Percentiles rank a stretch among this genome's conserved stretches.
phyloP scores from a whole-genome alignment of 2,329 filamentous ascomycete genomes.

The Talaromyces sp. region DNA sequence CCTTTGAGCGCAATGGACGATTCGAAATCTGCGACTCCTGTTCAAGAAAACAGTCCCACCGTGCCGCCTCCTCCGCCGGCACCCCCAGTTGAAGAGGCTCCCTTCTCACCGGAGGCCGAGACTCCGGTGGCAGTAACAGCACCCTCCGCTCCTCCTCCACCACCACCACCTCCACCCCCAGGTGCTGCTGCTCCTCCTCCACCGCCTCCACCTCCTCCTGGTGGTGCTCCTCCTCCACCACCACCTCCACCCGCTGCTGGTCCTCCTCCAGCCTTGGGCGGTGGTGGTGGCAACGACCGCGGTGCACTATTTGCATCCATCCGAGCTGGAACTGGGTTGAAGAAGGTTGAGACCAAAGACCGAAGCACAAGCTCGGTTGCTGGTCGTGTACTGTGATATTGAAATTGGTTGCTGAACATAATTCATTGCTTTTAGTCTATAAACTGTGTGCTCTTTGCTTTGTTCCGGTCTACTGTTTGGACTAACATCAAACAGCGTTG shows the following conservation, averaged over 20 bases:
- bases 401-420: not conserved
- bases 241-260: constrained; percentile 40
- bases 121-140: constrained; percentile 25
- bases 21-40: constrained; percentile 47
- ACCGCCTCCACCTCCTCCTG: constrained; percentile 28
- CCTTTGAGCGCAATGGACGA: constrained; percentile 80
- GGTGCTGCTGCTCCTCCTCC: constrained; percentile 32
- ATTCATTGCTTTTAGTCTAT: not conserved
- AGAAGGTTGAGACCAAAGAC: constrained; percentile 88
- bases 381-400: constrained; percentile 63
- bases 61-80: constrained; percentile 33
- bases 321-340: constrained; percentile 71
- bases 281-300: constrained; percentile 48
- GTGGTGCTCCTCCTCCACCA: constrained; percentile 24
- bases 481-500: not conserved
- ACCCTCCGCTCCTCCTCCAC: constrained; percentile 34
- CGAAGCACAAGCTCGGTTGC: constrained; percentile 69
- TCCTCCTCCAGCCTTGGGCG: constrained; percentile 32
- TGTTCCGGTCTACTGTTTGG: not conserved
- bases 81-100: constrained; percentile 24
- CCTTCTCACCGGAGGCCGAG: constrained; percentile 27
- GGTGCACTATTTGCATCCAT: constrained; percentile 77
- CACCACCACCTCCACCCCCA: constrained; percentile 47
- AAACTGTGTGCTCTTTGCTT: not conserved
- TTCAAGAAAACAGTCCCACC: constrained; percentile 42